Evolutionary conservation across 257 asterid species (phyloP).

Genomic region (Coffea canephora): DNA sequence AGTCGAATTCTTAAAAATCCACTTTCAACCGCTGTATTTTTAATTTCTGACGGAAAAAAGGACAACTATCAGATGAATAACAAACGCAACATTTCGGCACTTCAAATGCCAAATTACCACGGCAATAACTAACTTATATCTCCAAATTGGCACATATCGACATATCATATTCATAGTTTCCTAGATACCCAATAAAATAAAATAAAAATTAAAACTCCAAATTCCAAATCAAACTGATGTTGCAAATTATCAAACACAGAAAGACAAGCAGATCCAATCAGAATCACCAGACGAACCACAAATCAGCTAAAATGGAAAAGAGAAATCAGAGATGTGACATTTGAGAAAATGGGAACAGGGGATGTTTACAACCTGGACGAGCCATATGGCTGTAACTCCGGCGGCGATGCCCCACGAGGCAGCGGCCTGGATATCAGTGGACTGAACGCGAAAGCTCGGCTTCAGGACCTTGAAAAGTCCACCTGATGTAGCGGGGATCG

Average conservation of each 20-base stretch:
- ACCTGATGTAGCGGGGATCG: slow-evolving; percentile 42
- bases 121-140: not conserved
- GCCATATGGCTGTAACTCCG: slow-evolving; percentile 53
- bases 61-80: no score
- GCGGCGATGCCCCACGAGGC: slow-evolving; percentile 82
- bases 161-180: not conserved
- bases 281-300: not conserved
- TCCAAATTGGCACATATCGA: not conserved
- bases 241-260: not conserved
- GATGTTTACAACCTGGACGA: slow-evolving; percentile 40
- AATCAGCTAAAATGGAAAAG: not conserved
- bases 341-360: not conserved
- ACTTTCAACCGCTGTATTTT: no score
- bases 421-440: slow-evolving; percentile 59
- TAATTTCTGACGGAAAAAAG: no score
- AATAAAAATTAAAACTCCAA: not conserved
- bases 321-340: not conserved
- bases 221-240: not conserved
- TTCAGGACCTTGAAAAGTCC: slow-evolving; percentile 47
- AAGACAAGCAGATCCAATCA: slow-evolving; percentile 9
- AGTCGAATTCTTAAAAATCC: no score
- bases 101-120: not conserved
- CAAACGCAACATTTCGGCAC: not conserved
- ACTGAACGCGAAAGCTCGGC: slow-evolving; percentile 42
- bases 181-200: not conserved